Percentiles rank a stretch among this genome's conserved stretches.
Evolutionary conservation across 73 alveolate species (phyloP).

Genomic region (Paramecium octaurelia): DNA sequence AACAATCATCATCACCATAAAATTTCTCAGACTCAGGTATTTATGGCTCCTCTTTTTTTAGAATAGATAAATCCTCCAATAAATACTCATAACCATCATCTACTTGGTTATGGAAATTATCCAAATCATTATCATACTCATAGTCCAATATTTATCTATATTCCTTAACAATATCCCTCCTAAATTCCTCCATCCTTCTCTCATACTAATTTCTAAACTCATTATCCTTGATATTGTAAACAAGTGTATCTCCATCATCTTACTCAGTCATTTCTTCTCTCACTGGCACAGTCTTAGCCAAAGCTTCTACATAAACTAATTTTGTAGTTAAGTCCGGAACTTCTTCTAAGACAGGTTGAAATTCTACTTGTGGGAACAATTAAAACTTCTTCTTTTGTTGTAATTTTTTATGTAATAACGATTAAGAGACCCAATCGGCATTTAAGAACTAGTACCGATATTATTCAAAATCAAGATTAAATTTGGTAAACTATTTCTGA

Average conservation of each 20-base stretch:
- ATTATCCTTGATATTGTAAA: not conserved
- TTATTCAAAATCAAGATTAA: conserved; percentile 3
- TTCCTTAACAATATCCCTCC: not conserved
- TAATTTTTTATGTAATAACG: not conserved
- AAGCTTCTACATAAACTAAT: not conserved
- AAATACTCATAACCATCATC: conserved; percentile 18
- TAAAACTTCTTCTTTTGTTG: not conserved
- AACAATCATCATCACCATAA: conserved; percentile 34
- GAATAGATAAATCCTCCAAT: not conserved
- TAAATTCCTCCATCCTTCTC: not conserved
- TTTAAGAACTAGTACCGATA: not conserved
- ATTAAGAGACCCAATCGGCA: conserved; percentile 27
- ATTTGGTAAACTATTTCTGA: not conserved
- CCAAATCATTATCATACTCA: conserved; percentile 10
- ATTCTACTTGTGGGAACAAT: not conserved
- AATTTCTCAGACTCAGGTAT: not conserved
- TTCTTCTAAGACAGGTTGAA: not conserved
- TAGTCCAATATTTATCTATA: not conserved
- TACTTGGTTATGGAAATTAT: not conserved
- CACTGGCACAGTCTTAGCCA: not conserved
- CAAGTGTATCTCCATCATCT: not conserved
- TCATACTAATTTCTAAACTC: not conserved
- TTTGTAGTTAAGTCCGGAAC: not conserved
- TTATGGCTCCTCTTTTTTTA: conserved; percentile 25
- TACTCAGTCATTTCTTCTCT: not conserved